Conservation (phyloP, 306 rosid species). For the Vigna angularis region DNA sequence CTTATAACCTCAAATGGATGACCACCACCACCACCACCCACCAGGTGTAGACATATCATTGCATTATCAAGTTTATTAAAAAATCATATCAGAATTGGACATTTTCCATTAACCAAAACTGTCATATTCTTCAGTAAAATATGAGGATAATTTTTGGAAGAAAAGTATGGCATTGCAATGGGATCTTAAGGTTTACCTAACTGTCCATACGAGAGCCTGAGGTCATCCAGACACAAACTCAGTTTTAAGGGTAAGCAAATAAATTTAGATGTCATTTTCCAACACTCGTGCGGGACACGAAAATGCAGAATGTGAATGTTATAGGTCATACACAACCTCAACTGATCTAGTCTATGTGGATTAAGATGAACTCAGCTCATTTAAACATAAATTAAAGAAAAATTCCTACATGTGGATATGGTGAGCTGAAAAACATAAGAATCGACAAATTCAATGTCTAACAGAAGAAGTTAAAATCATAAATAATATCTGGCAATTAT, state of each 20-base stretch:
- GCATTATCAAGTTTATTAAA: background rate
- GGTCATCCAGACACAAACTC: background rate
- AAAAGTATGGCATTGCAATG: background rate
- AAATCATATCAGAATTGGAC: background rate
- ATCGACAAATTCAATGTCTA: background rate
- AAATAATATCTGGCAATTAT: background rate
- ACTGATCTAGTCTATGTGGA: background rate
- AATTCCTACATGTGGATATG: background rate
- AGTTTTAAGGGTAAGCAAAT: background rate
- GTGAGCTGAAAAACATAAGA: background rate
- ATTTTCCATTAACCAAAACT: background rate
- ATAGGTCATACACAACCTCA: background rate
- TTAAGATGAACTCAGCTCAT: background rate
- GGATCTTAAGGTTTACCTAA: slow-evolving; percentile 3
- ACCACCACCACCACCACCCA: too few relatives aligned
- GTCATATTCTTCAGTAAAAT: background rate
- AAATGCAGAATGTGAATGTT: background rate
- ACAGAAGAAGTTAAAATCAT: background rate
- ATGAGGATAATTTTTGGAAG: background rate
- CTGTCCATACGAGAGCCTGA: slow-evolving; percentile 2
- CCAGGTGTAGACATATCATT: background rate
- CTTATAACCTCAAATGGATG: background rate
- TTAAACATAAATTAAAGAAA: slow-evolving; percentile 2
- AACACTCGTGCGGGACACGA: background rate
- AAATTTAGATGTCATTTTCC: slow-evolving; percentile 2